Evolutionary conservation across 2,329 filamentous ascomycete species (phyloP), one percentile per base, ranked within the genome.

Genomic region (Lojkania enalia): DNA sequence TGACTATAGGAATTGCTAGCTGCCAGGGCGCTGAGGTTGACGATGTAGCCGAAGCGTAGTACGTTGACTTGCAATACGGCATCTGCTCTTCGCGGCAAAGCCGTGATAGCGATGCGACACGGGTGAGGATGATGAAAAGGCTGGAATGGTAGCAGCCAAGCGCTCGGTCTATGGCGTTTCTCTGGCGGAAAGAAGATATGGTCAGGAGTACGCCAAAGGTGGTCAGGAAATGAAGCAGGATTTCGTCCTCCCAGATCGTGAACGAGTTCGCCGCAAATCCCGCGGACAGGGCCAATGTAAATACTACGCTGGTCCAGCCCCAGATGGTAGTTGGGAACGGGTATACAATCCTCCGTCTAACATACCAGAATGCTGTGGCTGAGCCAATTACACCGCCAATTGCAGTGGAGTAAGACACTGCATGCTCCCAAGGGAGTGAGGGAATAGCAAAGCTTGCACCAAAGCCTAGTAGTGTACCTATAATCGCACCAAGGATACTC

Each of bases 221-320:
- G 2, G 84, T 83, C 46, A 96, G 81, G 73, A 97, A 92, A 74
- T 95, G 96, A 2, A 96, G 77, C 3, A 96, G 79, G 44, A 96
- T 96, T 12, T 90, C 88, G 63, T 99, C 94, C 73, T 99, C 94
- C 91, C 94, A 99, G 55, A 99, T 96, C 0, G 92, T 97, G 71
- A 91, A 99, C 0, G 94, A 99, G 71, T 99, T 99, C 3, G 94
- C 94, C 0, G 92, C 92, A 67, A 97, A 99, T 5, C 94, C 92
- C 39, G 88, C 76, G n/a, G 90, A 95, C 63, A 96, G 89, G 49
- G 87, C 84, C n/a, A 90, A 69, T 0, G 90, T 90, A 56, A 95
- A 90, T 12, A 91, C 67, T 19, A 89, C 75, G 4, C 89, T 85
- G 47, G 95, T 75, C 85, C 88, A 92, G n/a, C 90, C 87, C 91